phyloP scores from a whole-genome alignment of 495 filamentous ascomycete species.

The Xylaria scruposa region DNA sequence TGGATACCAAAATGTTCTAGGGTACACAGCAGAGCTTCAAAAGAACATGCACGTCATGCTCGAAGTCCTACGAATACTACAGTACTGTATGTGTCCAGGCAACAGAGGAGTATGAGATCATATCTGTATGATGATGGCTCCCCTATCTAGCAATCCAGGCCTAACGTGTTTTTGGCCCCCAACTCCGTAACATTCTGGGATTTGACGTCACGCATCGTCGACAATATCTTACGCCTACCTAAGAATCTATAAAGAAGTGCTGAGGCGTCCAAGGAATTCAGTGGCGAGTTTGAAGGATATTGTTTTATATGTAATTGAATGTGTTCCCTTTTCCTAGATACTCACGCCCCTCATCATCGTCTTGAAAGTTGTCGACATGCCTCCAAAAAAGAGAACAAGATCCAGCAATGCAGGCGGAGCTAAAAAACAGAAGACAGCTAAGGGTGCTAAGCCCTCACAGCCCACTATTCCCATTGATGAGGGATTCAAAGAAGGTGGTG shows the following conservation, averaged over 20 bases:
- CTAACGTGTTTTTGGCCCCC: background rate
- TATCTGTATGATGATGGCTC: background rate
- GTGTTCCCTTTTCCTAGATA: background rate
- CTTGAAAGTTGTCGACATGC: constrained; percentile 5
- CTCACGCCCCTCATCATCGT: background rate
- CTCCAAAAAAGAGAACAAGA: constrained; percentile 32
- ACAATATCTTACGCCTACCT: background rate
- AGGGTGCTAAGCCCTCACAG: constrained; percentile 31
- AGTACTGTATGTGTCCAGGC: background rate
- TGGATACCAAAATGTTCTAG: background rate
- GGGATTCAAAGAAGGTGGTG: constrained; percentile 23
- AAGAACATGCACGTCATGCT: constrained; percentile 13
- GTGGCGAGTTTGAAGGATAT: background rate
- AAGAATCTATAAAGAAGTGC: background rate
- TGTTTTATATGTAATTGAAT: background rate
- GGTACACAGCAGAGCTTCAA: background rate
- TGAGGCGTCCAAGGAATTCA: background rate
- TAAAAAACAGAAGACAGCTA: constrained; percentile 28
- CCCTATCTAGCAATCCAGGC: background rate
- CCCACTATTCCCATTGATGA: constrained; percentile 50
- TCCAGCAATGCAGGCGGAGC: constrained; percentile 28
- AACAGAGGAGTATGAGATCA: constrained; percentile 18
- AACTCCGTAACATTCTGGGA: background rate
- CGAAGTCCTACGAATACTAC: constrained; percentile 7
- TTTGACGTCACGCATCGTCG: constrained; percentile 8